phyloP scores from a whole-genome alignment of 192 early-diverging fungal genomes.

The Coemansia umbellata region DNA sequence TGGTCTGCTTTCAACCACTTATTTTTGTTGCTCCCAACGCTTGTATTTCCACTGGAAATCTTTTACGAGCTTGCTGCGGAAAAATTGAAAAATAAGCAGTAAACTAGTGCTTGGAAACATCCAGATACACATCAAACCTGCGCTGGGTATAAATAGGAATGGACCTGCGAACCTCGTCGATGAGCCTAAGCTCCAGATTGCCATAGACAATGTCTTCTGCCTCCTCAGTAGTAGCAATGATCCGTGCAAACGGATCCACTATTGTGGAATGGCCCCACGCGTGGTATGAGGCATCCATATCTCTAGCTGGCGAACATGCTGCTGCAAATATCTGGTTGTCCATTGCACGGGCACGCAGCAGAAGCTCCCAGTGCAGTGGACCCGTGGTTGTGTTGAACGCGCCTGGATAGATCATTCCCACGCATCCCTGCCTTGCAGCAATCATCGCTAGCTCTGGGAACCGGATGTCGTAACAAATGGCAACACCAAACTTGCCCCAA shows the following conservation, averaged over 20 bases:
- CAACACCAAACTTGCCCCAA: constrained; percentile 85
- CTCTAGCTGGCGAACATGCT: constrained; percentile 94
- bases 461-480: constrained; percentile 95
- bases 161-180: constrained; percentile 61
- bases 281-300: constrained; percentile 66
- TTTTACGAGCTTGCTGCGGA: too few species aligned
- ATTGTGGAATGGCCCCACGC: constrained; percentile 95
- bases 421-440: constrained; percentile 78
- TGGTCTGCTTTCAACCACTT: too few species aligned
- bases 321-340: constrained; percentile 95
- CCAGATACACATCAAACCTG: constrained; percentile 85
- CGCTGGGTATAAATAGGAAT: constrained; percentile 81
- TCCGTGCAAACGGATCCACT: constrained; percentile 75
- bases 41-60: too few species aligned
- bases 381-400: constrained; percentile 97
- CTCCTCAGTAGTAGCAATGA: constrained; percentile 73
- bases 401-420: constrained; percentile 95
- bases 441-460: constrained; percentile 97
- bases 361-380: constrained; percentile 91
- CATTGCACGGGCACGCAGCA: constrained; percentile 77
- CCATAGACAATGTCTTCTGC: constrained; percentile 78
- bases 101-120: too few species aligned
- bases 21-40: too few species aligned
- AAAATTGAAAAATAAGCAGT: too few species aligned
- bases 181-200: constrained; percentile 58